A percentile compares a stretch with the other conserved stretches of the same genome.
These are phyloP conservation scores for Licmophora abbreviata DNA, from an alignment of 108 stramenopile species.

Conservation along the genomic window DNA sequence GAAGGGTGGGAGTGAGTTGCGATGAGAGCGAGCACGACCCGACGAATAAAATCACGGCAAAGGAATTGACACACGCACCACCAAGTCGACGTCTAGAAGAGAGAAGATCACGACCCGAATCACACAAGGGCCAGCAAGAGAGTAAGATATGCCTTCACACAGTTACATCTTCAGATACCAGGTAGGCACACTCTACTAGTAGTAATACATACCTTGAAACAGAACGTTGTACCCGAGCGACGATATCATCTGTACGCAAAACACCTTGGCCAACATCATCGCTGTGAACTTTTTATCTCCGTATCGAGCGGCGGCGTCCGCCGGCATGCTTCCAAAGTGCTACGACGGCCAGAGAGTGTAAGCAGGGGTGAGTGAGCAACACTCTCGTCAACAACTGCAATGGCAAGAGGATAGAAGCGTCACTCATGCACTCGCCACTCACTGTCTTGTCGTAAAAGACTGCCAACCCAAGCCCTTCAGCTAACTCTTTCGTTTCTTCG, in stretches of 20 bases:
- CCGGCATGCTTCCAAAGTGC: constrained; percentile 40
- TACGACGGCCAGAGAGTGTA: too few species aligned
- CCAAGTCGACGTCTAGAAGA: too few species aligned
- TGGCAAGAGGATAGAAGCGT: constrained; percentile 3
- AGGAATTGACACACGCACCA: too few species aligned
- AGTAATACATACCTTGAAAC: constrained; percentile 13
- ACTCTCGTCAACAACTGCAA: neutral
- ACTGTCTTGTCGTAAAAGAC: constrained; percentile 43
- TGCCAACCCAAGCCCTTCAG: constrained; percentile 32
- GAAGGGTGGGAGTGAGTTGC: too few species aligned
- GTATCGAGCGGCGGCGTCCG: constrained; percentile 34
- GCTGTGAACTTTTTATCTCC: constrained; percentile 52
- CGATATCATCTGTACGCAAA: constrained; percentile 64
- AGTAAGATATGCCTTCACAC: too few species aligned
- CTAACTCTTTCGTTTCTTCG: constrained; percentile 41
- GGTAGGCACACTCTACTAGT: too few species aligned
- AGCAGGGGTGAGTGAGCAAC: neutral
- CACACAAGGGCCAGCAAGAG: too few species aligned
- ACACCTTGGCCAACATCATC: constrained; percentile 76
- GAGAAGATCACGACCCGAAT: too few species aligned
- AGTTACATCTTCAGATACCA: too few species aligned
- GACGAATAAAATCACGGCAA: too few species aligned
- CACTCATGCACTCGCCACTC: neutral
- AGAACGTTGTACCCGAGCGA: constrained; percentile 67
- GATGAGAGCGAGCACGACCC: too few species aligned